A percentile compares a stretch with the other conserved stretches of the same genome.
phyloP scores from a whole-genome alignment of 495 filamentous ascomycete genomes.

The Xylaria cubensis region DNA sequence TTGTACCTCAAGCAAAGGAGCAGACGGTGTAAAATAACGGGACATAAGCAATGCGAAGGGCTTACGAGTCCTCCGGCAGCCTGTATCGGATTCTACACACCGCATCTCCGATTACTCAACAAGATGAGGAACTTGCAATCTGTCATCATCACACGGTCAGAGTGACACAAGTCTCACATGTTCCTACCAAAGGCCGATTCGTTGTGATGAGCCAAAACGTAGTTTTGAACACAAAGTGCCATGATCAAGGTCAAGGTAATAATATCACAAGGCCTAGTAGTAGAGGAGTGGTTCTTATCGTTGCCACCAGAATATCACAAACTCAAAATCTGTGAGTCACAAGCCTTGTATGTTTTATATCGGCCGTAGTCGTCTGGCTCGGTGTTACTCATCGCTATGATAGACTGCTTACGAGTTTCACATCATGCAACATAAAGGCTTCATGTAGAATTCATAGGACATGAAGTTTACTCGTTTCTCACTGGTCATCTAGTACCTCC shows the following conservation, averaged over 20 bases:
- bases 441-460: neutral
- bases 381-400: neutral
- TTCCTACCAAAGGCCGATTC: neutral
- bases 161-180: neutral
- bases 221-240: neutral
- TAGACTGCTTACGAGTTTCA: neutral
- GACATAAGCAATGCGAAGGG: neutral
- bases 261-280: neutral
- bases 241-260: neutral
- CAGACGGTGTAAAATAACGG: neutral
- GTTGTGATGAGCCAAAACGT: neutral
- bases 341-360: neutral
- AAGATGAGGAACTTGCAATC: neutral
- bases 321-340: slow-evolving; percentile 6
- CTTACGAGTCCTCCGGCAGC: neutral
- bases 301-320: neutral
- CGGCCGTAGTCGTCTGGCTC: neutral
- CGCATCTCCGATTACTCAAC: neutral
- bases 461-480: neutral
- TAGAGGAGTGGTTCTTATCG: neutral
- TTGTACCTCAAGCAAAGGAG: neutral
- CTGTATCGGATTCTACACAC: neutral
- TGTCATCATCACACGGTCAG: neutral
- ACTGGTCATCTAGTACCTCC: neutral
- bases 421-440: no score